Base-by-base conservation (phyloP, 139 green algal genomes). In the Chlamydomonas asymmetrica region DNA sequence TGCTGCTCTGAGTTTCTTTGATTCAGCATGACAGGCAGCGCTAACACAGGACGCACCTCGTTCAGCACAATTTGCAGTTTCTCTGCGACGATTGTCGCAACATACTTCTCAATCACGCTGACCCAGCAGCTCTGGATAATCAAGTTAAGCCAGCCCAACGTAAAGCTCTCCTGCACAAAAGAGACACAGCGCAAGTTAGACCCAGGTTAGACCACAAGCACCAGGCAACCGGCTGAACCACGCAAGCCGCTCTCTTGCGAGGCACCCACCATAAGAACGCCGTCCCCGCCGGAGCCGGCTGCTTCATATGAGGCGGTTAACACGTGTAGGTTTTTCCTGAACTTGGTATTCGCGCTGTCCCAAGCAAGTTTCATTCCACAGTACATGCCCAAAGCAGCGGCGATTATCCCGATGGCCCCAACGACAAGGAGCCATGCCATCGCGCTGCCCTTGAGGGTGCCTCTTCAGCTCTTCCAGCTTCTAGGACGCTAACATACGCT, bases 71-170 rank as follows among this genome's bases (percentile, higher is more conserved):
- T 39, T 64, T 83, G 78, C 71, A 83, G 49, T 65, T 52, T 52
- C 57, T 83, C 78, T 50, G 78, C 56, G 5, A 71, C 59, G 22
- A 83, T 67, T 2, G 50, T 71, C 1, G 71, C 72, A 34, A 83
- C 65, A 6, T 66, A 48, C 64, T 75, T 71, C 71, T 83, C 78
- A 16, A 83, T 39, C 32, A 83, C 65, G 1, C 71, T 71, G 41
- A 63, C 32, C 78, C 78, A 83, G 20, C 56, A 41, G 40, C 69
- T 66, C 75, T 80, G 73, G 2, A 79, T 65, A 27, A 83, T 23
- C 56, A 83, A 38, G 56, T 83, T 83, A 6, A 79, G 32, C 78
- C 78, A 83, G 25, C 78, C 78, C 63, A 83, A 23, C 18, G 78
- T 83, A 35, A 83, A 83, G 7, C 63, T 76, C 43, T 83, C 78